Base-by-base conservation (phyloP, 257 asterid species). In the Nicotiana otophora region DNA sequence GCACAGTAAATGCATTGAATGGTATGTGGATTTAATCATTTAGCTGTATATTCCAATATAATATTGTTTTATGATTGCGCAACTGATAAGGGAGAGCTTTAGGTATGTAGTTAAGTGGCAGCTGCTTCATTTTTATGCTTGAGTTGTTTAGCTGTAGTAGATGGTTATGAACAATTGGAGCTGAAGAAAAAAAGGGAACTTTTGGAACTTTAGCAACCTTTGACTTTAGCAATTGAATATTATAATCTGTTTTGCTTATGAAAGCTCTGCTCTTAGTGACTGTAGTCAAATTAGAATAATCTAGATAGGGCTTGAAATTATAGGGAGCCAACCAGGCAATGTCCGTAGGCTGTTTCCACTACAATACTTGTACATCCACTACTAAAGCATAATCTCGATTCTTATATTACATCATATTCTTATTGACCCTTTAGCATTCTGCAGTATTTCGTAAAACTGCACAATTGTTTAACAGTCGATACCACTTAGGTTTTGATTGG, bases 1-100 rank as follows among this genome's bases (percentile, higher is more conserved):
- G 83, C 99, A 94, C 82, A 85, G 78, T 36, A 92, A 88, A 87
- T 96, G 99, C 90, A 90, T 94, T 84, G 95, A 93, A 58, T 96
- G 99, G 99, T 96, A 91, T 31, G 92, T 17, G 42, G 70, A 81
- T 76, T 72, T 46, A 72, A 72, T 72, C 78, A 46, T 12, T 46
- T 72, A 46, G 58, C 79, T 77, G 30, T 81, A 4, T 63, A 55
- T 78, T 83, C 51, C 68, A 58, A 72, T n/a, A 23, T 72, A 6
- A 72, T 14, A 23, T 23, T 46, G 61, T 23, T 42, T 48, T 6
- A n/a, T 46, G 4, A 46, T 42, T 42, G 61, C 15, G 1, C 51
- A 62, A 48, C 77, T 46, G 63, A 81, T 48, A 81, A 81, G 51
- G 15, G 65, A 31, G 16, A 62, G 34, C 15, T 48, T 63, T 42